These are phyloP conservation scores for Cyathus striatus DNA, from an alignment of 768 basidiomycete species.

Conservation along the genomic window DNA sequence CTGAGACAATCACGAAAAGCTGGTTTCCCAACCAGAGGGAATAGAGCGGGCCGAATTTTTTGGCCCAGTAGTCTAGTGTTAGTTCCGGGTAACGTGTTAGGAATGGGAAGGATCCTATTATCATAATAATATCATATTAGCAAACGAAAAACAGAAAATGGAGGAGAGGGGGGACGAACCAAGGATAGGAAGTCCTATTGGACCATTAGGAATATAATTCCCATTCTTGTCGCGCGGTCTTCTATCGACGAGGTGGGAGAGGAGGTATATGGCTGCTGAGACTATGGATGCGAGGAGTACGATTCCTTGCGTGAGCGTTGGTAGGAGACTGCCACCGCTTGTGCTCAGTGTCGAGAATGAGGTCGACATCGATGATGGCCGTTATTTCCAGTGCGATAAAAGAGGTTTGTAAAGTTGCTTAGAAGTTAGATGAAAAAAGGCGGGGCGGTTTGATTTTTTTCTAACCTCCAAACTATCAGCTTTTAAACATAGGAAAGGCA, in stretches of 20 bases:
- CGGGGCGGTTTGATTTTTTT: too few relatives aligned
- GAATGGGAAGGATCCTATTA: conserved; percentile 29
- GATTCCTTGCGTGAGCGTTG: conserved; percentile 12
- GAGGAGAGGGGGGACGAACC: neutral
- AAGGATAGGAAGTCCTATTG: conserved; percentile 4
- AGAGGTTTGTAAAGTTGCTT: too few relatives aligned
- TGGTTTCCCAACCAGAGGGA: conserved; percentile 44
- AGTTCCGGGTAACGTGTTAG: conserved; percentile 37
- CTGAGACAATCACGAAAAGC: conserved; percentile 40
- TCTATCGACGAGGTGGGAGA: conserved; percentile 5
- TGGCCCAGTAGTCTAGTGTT: conserved; percentile 34
- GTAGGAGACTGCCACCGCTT: conserved; percentile 1
- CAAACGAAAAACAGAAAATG: neutral
- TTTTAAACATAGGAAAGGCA: too few relatives aligned
- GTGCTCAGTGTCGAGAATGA: conserved; percentile 2
- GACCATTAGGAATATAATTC: conserved; percentile 1
- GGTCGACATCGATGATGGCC: too few relatives aligned
- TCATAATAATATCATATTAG: neutral
- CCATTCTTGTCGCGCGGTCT: conserved; percentile 2
- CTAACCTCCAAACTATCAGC: too few relatives aligned
- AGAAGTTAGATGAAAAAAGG: too few relatives aligned
- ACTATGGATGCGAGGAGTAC: conserved; percentile 16
- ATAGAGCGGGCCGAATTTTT: conserved; percentile 36
- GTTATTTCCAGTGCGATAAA: too few relatives aligned
- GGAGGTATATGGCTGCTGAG: conserved; percentile 15